Evolutionary conservation across 2,329 filamentous ascomycete species (phyloP).

Genomic region (Trichoderma pleuroti): DNA sequence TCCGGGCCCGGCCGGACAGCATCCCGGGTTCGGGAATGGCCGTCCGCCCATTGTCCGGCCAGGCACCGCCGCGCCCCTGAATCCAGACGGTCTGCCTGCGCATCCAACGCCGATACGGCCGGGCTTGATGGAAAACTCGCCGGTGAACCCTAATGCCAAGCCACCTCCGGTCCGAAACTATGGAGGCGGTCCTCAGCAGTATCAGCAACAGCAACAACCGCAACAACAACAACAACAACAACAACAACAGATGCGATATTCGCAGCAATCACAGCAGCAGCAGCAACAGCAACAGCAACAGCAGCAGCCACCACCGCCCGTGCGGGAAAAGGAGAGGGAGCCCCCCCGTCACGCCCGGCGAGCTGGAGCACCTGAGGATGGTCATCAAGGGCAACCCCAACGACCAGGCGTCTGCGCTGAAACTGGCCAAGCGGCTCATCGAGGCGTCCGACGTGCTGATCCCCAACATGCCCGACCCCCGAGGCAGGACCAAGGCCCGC

Average conservation of each 20-base stretch:
- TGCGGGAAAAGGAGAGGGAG: constrained; percentile 30
- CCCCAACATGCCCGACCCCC: constrained; percentile 61
- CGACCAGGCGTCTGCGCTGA: constrained; percentile 68
- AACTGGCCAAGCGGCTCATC: constrained; percentile 76
- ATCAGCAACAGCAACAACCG: constrained; percentile 27
- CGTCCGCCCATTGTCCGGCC: constrained; percentile 20
- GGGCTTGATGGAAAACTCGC: constrained; percentile 57
- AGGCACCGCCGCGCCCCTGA: constrained; percentile 30
- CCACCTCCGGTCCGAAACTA: constrained; percentile 59
- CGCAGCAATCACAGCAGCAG: constrained; percentile 22
- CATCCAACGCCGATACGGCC: constrained; percentile 62
- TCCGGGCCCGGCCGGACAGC: constrained; percentile 24
- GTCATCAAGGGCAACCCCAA: constrained; percentile 66
- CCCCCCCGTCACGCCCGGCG: constrained; percentile 66
- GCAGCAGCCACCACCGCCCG: constrained; percentile 25
- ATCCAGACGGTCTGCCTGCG: constrained; percentile 49
- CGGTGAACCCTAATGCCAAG: constrained; percentile 53
- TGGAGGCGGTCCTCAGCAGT: constrained; percentile 41
- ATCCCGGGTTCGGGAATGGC: constrained; percentile 17
- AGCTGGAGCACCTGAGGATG: constrained; percentile 72
- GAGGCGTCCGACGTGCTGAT: constrained; percentile 79
- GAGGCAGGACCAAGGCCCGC: constrained; percentile 67
- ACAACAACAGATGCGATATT: constrained; percentile 23
- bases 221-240: constrained; percentile 31
- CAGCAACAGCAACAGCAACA: constrained; percentile 17